Percentiles rank a stretch among this genome's conserved stretches.
These are phyloP conservation scores for Beauveria varroae DNA, from an alignment of 2,329 filamentous ascomycete genomes.

Conservation along the genomic window DNA sequence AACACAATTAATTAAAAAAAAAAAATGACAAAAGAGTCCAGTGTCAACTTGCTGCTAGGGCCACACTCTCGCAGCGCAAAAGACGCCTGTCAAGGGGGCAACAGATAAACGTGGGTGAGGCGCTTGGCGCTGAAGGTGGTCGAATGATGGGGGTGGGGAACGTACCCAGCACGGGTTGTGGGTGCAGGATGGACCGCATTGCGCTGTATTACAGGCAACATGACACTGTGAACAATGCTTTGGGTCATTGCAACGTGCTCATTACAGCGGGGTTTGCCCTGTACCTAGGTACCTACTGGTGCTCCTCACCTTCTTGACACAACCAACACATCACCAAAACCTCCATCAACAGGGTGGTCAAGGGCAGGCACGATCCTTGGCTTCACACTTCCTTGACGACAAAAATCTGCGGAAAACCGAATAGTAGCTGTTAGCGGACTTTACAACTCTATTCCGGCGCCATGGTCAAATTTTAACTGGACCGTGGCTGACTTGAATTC, in stretches of 20 bases:
- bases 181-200: background rate
- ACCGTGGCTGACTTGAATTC: background rate
- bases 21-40: background rate
- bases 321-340: too few relatives aligned
- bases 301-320: too few relatives aligned
- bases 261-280: background rate
- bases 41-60: background rate
- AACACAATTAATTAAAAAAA: background rate
- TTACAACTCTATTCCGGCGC: background rate
- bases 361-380: too few relatives aligned
- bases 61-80: background rate
- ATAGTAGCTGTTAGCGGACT: too few relatives aligned
- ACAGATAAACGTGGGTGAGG: slow-evolving; percentile 7
- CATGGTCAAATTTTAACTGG: background rate
- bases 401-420: too few relatives aligned
- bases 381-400: too few relatives aligned
- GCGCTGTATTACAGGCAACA: background rate
- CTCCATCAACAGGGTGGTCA: too few relatives aligned
- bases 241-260: background rate
- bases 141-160: background rate
- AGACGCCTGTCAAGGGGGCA: slow-evolving; percentile 1
- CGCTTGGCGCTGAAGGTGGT: slow-evolving; percentile 6
- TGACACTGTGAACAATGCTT: background rate
- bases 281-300: background rate
- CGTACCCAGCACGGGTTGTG: background rate